phyloP scores from a whole-genome alignment of 345 rosid species.

The Gossypium herbaceum region DNA sequence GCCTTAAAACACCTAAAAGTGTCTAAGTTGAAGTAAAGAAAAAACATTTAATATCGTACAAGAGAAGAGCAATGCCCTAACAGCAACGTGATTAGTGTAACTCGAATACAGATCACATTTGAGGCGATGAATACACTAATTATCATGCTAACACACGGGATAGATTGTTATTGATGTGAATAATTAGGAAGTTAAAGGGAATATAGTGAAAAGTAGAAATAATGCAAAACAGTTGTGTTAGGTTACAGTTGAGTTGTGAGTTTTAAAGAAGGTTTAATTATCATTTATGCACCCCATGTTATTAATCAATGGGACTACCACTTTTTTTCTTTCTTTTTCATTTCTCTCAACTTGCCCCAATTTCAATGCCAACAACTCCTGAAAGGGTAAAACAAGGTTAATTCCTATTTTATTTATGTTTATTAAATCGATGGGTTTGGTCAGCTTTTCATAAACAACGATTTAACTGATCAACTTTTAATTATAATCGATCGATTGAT shows the following conservation, averaged over 20 bases:
- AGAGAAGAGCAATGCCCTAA: accelerated
- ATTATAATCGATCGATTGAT: too few relatives aligned
- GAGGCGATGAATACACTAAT: accelerated
- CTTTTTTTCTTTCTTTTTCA: not conserved
- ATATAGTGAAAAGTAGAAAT: not conserved
- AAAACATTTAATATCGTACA: too few relatives aligned
- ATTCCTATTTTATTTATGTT: not conserved
- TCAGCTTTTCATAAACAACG: too few relatives aligned
- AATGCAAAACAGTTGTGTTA: not conserved
- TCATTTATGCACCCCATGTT: not conserved
- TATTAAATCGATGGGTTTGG: too few relatives aligned
- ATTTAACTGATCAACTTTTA: too few relatives aligned
- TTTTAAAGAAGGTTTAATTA: not conserved
- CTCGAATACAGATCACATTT: too few relatives aligned
- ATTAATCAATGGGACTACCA: not conserved
- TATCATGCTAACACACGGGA: too few relatives aligned
- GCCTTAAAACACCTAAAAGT: too few relatives aligned
- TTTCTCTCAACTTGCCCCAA: not conserved
- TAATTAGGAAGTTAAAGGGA: not conserved
- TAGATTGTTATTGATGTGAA: not conserved
- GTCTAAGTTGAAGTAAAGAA: too few relatives aligned
- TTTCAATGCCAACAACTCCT: not conserved
- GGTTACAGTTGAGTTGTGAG: conserved; percentile 6
- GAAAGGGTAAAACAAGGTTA: not conserved
- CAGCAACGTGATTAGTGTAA: too few relatives aligned